Conservation (phyloP, 176 grass and related monocot genomes). For the Canna indica region DNA sequence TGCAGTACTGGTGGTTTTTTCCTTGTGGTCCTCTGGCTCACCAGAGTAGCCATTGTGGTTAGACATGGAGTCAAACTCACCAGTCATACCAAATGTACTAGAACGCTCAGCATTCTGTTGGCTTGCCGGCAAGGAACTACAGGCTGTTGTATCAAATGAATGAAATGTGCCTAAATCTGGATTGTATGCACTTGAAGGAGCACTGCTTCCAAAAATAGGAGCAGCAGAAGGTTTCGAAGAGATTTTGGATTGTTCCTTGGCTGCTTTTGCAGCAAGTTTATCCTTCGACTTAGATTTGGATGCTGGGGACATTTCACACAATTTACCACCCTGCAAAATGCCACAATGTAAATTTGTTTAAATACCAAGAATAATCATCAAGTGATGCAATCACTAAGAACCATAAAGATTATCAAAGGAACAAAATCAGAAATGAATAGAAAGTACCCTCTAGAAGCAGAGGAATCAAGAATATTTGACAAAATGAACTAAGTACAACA, state of each 20-base stretch:
- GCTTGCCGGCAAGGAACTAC: conserved; percentile 31
- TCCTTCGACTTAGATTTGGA: conserved; percentile 86
- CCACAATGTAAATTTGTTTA: not conserved
- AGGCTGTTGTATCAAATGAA: conserved; percentile 44
- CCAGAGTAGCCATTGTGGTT: conserved; percentile 83
- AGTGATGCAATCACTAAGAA: not conserved
- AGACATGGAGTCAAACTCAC: conserved; percentile 83
- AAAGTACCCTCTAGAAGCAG: no score
- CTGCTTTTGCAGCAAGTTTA: conserved; percentile 46
- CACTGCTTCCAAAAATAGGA: conserved; percentile 33
- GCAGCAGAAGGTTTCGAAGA: conserved; percentile 37
- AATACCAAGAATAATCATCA: not conserved
- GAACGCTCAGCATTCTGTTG: conserved; percentile 65
- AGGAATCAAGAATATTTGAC: no score
- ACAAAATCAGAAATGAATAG: not conserved
- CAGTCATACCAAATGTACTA: conserved; percentile 54
- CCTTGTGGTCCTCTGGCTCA: conserved; percentile 78
- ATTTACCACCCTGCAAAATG: conserved; percentile 25
- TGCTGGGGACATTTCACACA: conserved; percentile 66
- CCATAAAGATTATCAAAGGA: not conserved
- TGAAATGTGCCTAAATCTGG: conserved; percentile 83
- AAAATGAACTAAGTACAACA: no score
- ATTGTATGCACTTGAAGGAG: conserved; percentile 56
- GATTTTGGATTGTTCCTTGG: conserved; percentile 62
- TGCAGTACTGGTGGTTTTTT: conserved; percentile 36